Evolutionary conservation across 768 basidiomycete species (phyloP).

Genomic region (Tylopilus sp.): DNA sequence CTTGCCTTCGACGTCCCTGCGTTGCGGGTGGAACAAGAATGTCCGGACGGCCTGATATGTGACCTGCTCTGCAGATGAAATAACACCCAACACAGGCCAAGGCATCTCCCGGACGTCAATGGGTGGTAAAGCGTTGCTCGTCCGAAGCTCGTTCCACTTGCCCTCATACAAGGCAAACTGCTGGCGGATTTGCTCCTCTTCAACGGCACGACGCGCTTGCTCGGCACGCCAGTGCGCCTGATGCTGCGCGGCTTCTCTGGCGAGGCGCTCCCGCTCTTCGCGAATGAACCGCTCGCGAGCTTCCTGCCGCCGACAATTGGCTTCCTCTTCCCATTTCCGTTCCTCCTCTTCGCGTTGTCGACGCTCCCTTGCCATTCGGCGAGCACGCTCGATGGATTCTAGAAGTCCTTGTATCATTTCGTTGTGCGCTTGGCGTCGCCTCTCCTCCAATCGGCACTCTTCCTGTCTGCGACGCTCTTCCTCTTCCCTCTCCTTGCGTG

Average conservation of each 20-base stretch:
- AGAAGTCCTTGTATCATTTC: not conserved
- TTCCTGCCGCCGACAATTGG: constrained; percentile 9
- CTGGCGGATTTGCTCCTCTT: constrained; percentile 6
- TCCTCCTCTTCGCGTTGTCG: constrained; percentile 7
- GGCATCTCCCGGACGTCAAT: constrained; percentile 36
- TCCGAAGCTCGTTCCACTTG: constrained; percentile 37
- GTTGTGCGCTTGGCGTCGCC: constrained; percentile 11
- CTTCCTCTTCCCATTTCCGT: constrained; percentile 13
- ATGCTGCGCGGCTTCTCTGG: constrained; percentile 18
- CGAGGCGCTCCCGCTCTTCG: constrained; percentile 17
- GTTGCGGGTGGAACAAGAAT: constrained; percentile 41
- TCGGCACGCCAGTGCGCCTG: constrained; percentile 22
- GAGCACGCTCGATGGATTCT: constrained; percentile 8
- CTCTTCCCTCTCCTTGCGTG: constrained; percentile 14
- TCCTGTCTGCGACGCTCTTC: constrained; percentile 7
- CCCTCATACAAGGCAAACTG: constrained; percentile 29
- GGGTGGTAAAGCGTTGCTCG: constrained; percentile 12
- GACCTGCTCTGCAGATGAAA: constrained; percentile 29
- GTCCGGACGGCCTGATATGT: constrained; percentile 30
- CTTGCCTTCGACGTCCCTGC: constrained; percentile 29
- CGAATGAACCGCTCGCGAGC: constrained; percentile 2
- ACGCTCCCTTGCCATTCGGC: constrained; percentile 1
- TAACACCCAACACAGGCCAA: constrained; percentile 39
- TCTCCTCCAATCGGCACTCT: constrained; percentile 9
- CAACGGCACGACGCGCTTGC: constrained; percentile 7